Base-by-base conservation (phyloP, 306 rosid genomes). In the Glycyrrhiza uralensis region DNA sequence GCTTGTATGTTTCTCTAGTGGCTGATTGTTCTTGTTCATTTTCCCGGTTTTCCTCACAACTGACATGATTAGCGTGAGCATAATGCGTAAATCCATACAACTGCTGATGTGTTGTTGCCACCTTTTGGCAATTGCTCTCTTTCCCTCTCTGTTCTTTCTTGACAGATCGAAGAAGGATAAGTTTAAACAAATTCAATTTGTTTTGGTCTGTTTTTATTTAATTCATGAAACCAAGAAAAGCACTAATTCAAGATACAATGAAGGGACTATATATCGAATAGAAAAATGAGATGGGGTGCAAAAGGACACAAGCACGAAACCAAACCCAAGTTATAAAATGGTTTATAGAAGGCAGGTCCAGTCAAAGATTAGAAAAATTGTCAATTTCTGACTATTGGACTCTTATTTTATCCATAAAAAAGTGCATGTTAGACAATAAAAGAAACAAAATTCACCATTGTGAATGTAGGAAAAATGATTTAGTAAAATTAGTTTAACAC, bases 31-130 rank as follows among this genome's bases (percentile, higher is more conserved):
- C 15, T 57, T 0, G 3, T 29, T 57, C n/a, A n/a, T 59, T 57
- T n/a, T 72, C 69, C 77, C 18, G 36, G 32, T 58, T 72, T 59
- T 72, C 60, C 60, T 59, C 68, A 38, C 14, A 57, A 29, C 0
- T 71, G 57, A 45, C 38, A 58, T 45, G 36, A 59, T 58, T 32
- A 32, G 46, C 13, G 69, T 30, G 49, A 28, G 38, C 69, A 72
- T 45, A 8, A 58, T 72, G 77, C 77, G 33, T 45, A 32, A 45
- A 59, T 57, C 24, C 44, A 13, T 45, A 60, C 33, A 44, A 29
- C 2, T 58, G 66, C 20, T 56, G 4, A 44, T 72, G 68, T 30
- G 2, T 57, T n/a, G n/a, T n/a, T 71, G 67, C 23, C 18, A 12
- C 22, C 26, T 44, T 71, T 55, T 26, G 44, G 3, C 41, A 33